Base-by-base conservation (phyloP, 108 stramenopile genomes). In the Discostella stelligeroides region DNA sequence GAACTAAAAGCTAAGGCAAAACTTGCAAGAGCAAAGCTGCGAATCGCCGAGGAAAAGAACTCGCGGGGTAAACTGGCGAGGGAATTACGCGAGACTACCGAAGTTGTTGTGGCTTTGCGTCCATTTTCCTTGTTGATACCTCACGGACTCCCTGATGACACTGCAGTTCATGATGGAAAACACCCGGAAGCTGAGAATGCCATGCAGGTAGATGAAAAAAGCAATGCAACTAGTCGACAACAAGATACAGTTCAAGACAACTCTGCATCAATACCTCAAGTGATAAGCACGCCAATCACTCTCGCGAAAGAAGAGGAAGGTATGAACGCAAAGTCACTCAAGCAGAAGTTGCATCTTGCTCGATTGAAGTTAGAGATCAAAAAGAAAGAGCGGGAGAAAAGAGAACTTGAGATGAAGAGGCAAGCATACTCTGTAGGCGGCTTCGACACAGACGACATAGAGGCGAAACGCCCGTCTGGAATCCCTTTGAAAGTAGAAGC, bases 1-100 rank as follows among this genome's bases (percentile, higher is more conserved):
- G 79, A 80, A 21, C 72, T 80, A 7, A 66, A 61, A 39, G 72
- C 79, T 28, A 80, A 80, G 46, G 68, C 72, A 11, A 73, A 80
- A 65, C 62, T 80, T 34, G 72, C 72, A 24, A 49, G 58, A 40
- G 68, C 72, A 1, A 80, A 80, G 40, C 79, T 80, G 10, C 55
- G 72, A 29, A 64, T 80, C 56, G 79, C 72, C 21, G 58, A 58
- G 48, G 57, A 65, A 47, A 63, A 62, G 66, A 63, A 59, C 39
- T 49, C 66, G 1, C 20, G 47, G 10, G 70, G 66, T 6, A 34
- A 55, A 14, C 30, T 23, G 13, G 23, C 53, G 14, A 23, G 38
- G n/a, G 67, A 56, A 24, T 42, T 21, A 12, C 41, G 30, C 45
- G 50, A 9, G 9, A 18, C 28, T 23, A 6, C 49, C 29, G 41